Evolutionary conservation across 441 rosid species (phyloP), one percentile per base, ranked within the genome.

Genomic region (Populus hybrid): DNA sequence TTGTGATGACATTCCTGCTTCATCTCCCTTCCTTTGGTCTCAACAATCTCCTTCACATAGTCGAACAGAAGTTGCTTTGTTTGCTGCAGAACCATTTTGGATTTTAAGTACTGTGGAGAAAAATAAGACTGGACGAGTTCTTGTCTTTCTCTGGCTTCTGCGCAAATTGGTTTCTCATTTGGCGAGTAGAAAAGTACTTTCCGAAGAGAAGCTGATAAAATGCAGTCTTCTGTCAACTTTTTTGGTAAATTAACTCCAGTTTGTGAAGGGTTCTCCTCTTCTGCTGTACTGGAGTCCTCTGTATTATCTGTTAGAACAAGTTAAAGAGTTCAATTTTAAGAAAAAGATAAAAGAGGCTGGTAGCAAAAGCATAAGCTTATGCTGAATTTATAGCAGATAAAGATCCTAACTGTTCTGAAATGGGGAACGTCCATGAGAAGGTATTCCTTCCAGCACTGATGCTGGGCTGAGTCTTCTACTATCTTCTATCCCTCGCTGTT

Each of bases 21-120:
- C 71, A 59, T 40, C 59, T 70, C 75, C n/a, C 71, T 81, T 38
- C 46, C 80, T 21, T 68, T 80, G 21, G 69, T 79, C 53, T 79
- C 84, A 6, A 87, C 76, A 40, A 76, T 78, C 71, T 84, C 86
- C 59, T 76, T 79, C 10, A 81, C 78, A 42, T 87, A 89, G 30
- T 89, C 91, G 53, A 86, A 82, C 46, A 85, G 81, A 61, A 88
- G 90, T 75, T 82, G 95, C 79, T 77, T 83, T 65, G 85, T 81
- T 71, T 86, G 86, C 69, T 84, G 88, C 77, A 87, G 24, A 21
- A 72, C 72, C 73, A 40, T 82, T 46, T 81, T 86, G 10, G 87
- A 75, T 79, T 77, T 81, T 18, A 73, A 59, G 67, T 50, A 59
- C 16, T 70, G 70, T 21, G 57, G 12, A 20, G 75, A 65, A 67